Evolutionary conservation across 164 flowering plant species (phyloP).

Genomic region (Chimonanthus praecox): DNA sequence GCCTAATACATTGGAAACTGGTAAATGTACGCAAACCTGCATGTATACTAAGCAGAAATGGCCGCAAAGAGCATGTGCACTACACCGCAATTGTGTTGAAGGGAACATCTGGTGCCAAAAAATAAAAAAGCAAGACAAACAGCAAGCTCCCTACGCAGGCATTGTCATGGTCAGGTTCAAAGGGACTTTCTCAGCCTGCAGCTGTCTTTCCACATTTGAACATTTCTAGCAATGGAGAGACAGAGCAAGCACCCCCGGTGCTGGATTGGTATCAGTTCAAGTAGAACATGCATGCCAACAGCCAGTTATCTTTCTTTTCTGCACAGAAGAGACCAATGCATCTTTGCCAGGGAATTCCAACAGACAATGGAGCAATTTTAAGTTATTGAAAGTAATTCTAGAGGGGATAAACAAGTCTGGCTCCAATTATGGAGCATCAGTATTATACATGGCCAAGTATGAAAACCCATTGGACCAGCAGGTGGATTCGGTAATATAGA

Average conservation of each 20-base stretch:
- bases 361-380: not conserved
- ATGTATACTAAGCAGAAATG: not conserved
- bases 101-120: not conserved
- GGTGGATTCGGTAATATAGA: no score
- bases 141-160: slow-evolving; percentile 7
- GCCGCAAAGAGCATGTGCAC: not conserved
- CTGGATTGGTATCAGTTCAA: slow-evolving; percentile 3
- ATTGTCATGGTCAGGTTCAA: slow-evolving; percentile 16
- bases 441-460: not conserved
- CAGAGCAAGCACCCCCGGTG: slow-evolving; percentile 9
- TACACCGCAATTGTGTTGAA: not conserved
- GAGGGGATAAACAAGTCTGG: not conserved
- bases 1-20: not conserved
- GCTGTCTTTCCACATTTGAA: not conserved
- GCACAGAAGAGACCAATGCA: not conserved
- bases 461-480: not conserved
- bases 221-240: not conserved
- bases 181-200: slow-evolving; percentile 18
- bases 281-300: not conserved
- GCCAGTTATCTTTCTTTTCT: not conserved
- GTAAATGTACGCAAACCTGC: not conserved
- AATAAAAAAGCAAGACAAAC: not conserved
- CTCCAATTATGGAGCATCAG: not conserved
- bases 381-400: no score
- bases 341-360: not conserved